Base-by-base conservation (phyloP, 768 basidiomycete genomes). In the Candolleomyces aberdarensis region DNA sequence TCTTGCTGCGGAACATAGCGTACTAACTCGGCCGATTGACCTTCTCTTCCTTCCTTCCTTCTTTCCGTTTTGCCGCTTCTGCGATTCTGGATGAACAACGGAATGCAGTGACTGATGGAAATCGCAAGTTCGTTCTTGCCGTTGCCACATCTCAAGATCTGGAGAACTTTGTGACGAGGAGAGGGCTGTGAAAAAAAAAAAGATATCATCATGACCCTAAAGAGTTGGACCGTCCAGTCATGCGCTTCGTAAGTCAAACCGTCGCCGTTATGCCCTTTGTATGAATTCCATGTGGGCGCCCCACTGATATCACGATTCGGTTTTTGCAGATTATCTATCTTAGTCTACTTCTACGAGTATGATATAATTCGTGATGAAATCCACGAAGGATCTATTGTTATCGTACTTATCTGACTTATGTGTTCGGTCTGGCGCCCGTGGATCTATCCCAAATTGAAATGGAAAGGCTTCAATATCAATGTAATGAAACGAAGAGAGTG, bases 41-140 rank as follows among this genome's bases (percentile, higher is more conserved):
- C 19, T 17, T 39, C 36, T n/a, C 36, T 8, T 11, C 3, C 36
- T 36, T 36, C 36, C 36, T 36, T 36, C 3, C 11, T 36, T 36
- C 11, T 5, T 36, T 36, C 11, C 36, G 11, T 36, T 36, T 36
- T 36, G 11, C 36, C 11, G 36, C 36, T 26, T 26, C 26, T 26
- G 26, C 26, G 3, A 26, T 26, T 26, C 26, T 36, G 36, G 54
- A 20, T 31, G 36, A n/a, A 22, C 15, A 52, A 52, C 31, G 57
- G 48, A 9, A 20, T 49, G 7, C 63, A 94, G 95, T 96, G 41
- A 96, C 95, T 5, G 95, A 97, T 72, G 74, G 76, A 50, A 80
- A 80, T 56, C 85, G 91, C 59, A 92, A 93, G 69, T 94, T 94
- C 61, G 91, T 94, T 3, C 81, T 94, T 15, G 92, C 80, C 0